Conservation (phyloP, 345 rosid species). For the Lepidium sativum region DNA sequence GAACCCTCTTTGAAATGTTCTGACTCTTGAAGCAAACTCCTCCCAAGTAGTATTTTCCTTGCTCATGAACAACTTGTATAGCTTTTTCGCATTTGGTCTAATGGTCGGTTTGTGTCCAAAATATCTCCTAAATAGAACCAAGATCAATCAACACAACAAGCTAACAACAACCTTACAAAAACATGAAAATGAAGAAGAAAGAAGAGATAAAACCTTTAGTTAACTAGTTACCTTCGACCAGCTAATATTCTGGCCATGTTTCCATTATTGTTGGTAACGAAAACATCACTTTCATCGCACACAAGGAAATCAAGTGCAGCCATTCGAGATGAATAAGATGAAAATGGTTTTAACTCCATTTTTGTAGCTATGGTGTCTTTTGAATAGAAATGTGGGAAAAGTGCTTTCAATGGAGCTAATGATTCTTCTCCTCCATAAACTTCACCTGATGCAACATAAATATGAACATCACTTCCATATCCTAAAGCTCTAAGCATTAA, state of each 20-base stretch:
- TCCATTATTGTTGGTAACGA: constrained; percentile 95
- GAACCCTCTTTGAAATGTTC: constrained; percentile 74
- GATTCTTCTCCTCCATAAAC: constrained; percentile 85
- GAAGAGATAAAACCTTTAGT: constrained; percentile 8
- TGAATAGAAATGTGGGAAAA: constrained; percentile 80
- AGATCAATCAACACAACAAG: background rate
- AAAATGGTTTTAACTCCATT: constrained; percentile 64
- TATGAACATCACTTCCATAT: constrained; percentile 80
- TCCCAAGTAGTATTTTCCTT: constrained; percentile 78
- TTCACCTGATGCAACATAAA: constrained; percentile 97
- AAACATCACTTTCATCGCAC: constrained; percentile 92
- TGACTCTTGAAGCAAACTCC: constrained; percentile 67
- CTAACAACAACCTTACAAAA: background rate
- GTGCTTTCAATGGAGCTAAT: constrained; percentile 68
- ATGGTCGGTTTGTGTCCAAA: constrained; percentile 93
- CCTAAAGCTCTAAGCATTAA: constrained; percentile 94
- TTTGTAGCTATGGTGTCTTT: constrained; percentile 79
- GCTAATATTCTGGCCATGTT: constrained; percentile 95
- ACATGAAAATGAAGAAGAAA: background rate
- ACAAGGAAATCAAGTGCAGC: constrained; percentile 97
- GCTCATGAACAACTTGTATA: constrained; percentile 59
- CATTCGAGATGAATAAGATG: constrained; percentile 90
- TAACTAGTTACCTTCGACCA: constrained; percentile 63
- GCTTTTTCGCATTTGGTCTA: constrained; percentile 90
- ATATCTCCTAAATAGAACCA: constrained; percentile 55